Evolutionary conservation across 805 yeast genomes (phyloP).

Genomic region (Maudiozyma bulderi): DNA sequence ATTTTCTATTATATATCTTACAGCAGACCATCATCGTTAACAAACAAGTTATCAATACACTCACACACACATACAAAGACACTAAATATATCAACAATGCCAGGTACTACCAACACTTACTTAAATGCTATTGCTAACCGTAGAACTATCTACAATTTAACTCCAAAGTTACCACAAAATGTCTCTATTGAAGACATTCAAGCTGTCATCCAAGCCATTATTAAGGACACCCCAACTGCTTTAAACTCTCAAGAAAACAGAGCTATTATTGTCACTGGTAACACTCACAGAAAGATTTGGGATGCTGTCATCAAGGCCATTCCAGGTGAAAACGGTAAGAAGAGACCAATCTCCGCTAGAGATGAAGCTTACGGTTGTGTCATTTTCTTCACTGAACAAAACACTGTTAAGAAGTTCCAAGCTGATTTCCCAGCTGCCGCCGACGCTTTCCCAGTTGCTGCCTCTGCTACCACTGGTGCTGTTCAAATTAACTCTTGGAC

Average conservation of each 20-base stretch:
- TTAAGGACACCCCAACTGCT: constrained; percentile 41
- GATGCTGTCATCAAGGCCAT: constrained; percentile 31
- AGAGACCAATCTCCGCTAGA: constrained; percentile 34
- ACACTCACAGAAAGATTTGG: constrained; percentile 39
- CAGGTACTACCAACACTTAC: constrained; percentile 14
- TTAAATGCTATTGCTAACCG: constrained; percentile 32
- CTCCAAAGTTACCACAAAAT: constrained; percentile 35
- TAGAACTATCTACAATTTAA: constrained; percentile 40
- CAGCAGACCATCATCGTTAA: not conserved
- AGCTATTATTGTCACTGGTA: constrained; percentile 40
- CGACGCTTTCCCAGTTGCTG: constrained; percentile 38
- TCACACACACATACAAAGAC: not conserved
- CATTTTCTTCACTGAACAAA: constrained; percentile 39
- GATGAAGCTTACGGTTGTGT: constrained; percentile 42
- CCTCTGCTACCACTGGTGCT: constrained; percentile 38
- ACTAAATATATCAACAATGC: constrained; percentile 4
- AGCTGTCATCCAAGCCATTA: constrained; percentile 32
- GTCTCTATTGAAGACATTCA: constrained; percentile 34
- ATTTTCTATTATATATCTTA: not conserved
- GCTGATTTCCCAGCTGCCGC: constrained; percentile 35
- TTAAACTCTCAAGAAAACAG: constrained; percentile 40
- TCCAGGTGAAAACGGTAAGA: constrained; percentile 32
- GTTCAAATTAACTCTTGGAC: constrained; percentile 44
- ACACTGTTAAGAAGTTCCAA: constrained; percentile 32
- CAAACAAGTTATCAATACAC: not conserved